These are phyloP conservation scores for Geranomyces variabilis DNA, from an alignment of 192 early-diverging fungal species.

Conservation along the genomic window DNA sequence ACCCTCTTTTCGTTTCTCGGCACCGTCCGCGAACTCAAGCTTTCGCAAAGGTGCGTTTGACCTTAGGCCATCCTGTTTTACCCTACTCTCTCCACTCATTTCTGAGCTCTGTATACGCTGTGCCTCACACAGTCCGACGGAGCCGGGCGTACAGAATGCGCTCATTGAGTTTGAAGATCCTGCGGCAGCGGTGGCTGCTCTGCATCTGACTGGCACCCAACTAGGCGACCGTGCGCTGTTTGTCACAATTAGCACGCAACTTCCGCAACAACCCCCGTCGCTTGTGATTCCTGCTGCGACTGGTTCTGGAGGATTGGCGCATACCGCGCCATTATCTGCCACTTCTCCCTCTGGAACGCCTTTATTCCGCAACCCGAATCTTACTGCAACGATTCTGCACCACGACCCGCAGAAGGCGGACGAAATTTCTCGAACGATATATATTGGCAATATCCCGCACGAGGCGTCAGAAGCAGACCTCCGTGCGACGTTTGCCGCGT, in stretches of 20 bases:
- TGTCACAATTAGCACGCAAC: conserved; percentile 42
- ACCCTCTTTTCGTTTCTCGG: conserved; percentile 67
- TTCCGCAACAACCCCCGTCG: conserved; percentile 35
- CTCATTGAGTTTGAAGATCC: conserved; percentile 61
- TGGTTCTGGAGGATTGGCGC: no score
- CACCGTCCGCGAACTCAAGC: conserved; percentile 44
- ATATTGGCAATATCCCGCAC: conserved; percentile 72
- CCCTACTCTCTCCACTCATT: background rate
- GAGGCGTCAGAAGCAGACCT: conserved; percentile 62
- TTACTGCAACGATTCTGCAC: conserved; percentile 57
- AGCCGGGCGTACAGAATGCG: conserved; percentile 54
- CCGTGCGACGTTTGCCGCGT: conserved; percentile 60
- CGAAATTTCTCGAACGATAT: conserved; percentile 76
- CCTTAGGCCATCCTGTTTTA: no score
- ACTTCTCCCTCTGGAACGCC: conserved; percentile 13
- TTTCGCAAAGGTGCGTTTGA: conserved; percentile 25
- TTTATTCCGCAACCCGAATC: conserved; percentile 41
- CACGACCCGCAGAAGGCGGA: conserved; percentile 71
- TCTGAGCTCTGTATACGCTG: background rate
- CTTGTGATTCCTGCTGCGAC: conserved; percentile 36
- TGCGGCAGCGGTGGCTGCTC: conserved; percentile 51
- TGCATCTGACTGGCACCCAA: conserved; percentile 68
- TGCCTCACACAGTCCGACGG: conserved; percentile 35
- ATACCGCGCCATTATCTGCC: background rate
- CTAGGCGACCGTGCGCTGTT: conserved; percentile 68